These are phyloP conservation scores for Novymonas esmeraldas DNA, from an alignment of 208 protist species.

Conservation along the genomic window DNA sequence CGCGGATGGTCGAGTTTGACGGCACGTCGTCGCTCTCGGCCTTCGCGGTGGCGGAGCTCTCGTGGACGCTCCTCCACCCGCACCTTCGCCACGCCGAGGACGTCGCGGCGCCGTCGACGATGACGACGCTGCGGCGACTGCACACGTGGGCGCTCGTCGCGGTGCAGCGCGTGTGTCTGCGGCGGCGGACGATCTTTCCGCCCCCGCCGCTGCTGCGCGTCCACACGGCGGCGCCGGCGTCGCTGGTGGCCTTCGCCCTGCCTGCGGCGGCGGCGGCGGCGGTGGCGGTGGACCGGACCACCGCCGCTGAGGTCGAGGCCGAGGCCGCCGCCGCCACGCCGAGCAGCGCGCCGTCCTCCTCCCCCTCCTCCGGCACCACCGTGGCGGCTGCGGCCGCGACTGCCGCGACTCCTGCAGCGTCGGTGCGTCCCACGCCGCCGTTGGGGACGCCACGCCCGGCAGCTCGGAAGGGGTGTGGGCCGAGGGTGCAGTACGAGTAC, in stretches of 20 bases:
- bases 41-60: slow-evolving; percentile 32
- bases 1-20: slow-evolving; percentile 56
- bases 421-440: neutral
- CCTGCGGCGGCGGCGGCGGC: neutral
- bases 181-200: slow-evolving; percentile 6
- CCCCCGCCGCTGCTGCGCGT: slow-evolving; percentile 13
- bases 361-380: neutral
- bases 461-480: neutral
- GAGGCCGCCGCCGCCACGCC: no score
- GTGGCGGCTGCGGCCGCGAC: neutral
- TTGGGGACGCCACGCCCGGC: neutral
- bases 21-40: slow-evolving; percentile 34
- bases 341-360: no score
- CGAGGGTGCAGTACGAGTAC: slow-evolving; percentile 22
- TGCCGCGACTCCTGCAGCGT: neutral
- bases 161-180: slow-evolving; percentile 7
- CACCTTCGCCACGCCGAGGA: slow-evolving; percentile 28
- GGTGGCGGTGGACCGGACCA: neutral
- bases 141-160: slow-evolving; percentile 17
- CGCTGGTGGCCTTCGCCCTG: neutral
- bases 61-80: slow-evolving; percentile 54
- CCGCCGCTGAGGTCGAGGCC: neutral
- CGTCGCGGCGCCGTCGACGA: neutral
- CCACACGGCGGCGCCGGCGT: slow-evolving; percentile 17
- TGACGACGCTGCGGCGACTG: slow-evolving; percentile 5